Conservation (phyloP, 345 rosid genomes). For the Passiflora organensis region DNA sequence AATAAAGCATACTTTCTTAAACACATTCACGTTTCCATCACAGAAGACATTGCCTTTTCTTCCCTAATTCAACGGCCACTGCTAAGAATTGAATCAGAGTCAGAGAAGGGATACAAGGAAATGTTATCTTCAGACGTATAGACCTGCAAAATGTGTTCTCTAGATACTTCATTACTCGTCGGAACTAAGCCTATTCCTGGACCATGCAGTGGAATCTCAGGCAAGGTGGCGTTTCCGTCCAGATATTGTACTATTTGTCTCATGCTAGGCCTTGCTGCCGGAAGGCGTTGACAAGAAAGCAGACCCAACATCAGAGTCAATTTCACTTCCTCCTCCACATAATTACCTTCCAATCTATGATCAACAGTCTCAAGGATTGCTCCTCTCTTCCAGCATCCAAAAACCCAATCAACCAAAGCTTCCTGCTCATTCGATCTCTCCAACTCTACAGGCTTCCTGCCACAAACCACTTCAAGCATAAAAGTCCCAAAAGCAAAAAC, state of each 20-base stretch:
- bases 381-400: slow-evolving; percentile 11
- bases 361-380: slow-evolving; percentile 10
- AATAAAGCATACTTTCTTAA: not conserved
- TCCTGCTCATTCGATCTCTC: not conserved
- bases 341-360: slow-evolving; percentile 11
- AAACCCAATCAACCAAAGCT: slow-evolving; percentile 15
- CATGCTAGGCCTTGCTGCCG: slow-evolving; percentile 17
- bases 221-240: slow-evolving; percentile 3
- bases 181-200: not conserved
- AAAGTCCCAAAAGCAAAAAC: slow-evolving; percentile 14
- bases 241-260: slow-evolving; percentile 17
- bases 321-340: slow-evolving; percentile 12
- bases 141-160: not conserved
- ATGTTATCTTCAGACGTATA: slow-evolving; percentile 2
- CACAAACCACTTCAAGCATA: slow-evolving; percentile 19
- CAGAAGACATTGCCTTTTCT: not conserved
- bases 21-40: not conserved
- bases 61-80: slow-evolving; percentile 14
- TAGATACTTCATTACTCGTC: not conserved
- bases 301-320: slow-evolving; percentile 16
- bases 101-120: slow-evolving; percentile 18
- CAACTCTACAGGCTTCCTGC: slow-evolving; percentile 11
- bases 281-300: slow-evolving; percentile 3
- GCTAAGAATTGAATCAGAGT: slow-evolving; percentile 21
- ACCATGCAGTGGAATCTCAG: slow-evolving; percentile 5